Conservation (phyloP, 768 basidiomycete species). For the Amanita jacksonii region DNA sequence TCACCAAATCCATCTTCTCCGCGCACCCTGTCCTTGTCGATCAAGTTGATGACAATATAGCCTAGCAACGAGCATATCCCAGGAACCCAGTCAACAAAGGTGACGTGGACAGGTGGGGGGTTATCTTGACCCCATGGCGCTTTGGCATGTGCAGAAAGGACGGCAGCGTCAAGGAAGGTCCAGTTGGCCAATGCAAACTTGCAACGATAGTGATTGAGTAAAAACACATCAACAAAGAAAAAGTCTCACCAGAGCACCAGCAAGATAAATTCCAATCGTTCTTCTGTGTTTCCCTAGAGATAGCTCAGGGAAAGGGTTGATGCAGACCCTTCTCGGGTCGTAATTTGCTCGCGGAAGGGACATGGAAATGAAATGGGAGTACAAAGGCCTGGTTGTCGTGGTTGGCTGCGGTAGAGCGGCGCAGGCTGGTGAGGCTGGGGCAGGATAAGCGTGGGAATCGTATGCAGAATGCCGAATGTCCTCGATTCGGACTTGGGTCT, state of each 20-base stretch:
- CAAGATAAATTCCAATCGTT: constrained; percentile 81
- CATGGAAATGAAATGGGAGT: constrained; percentile 30
- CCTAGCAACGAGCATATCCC: constrained; percentile 90
- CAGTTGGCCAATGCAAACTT: constrained; percentile 93
- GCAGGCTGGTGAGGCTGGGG: constrained; percentile 7
- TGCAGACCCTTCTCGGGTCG: constrained; percentile 80
- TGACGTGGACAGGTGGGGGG: constrained; percentile 59
- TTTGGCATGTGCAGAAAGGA: constrained; percentile 80
- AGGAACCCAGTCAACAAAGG: constrained; percentile 96
- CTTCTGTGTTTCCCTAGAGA: constrained; percentile 70
- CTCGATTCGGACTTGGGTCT: constrained; percentile 19
- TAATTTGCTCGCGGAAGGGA: constrained; percentile 65
- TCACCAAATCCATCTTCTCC: constrained; percentile 78
- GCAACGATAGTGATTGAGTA: too few species aligned
- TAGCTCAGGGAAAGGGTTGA: constrained; percentile 78
- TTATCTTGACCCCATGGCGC: constrained; percentile 65
- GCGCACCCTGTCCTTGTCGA: constrained; percentile 86
- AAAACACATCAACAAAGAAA: constrained; percentile 6
- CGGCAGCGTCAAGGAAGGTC: constrained; percentile 89
- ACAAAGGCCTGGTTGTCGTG: neutral
- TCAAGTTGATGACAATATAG: constrained; percentile 85
- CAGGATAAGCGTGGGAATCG: constrained; percentile 20
- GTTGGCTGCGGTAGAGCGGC: constrained; percentile 1
- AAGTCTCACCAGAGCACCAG: constrained; percentile 78
- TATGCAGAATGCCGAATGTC: constrained; percentile 3